These are phyloP conservation scores for Lasiosphaeria miniovina DNA, from an alignment of 495 filamentous ascomycete species.

Conservation along the genomic window DNA sequence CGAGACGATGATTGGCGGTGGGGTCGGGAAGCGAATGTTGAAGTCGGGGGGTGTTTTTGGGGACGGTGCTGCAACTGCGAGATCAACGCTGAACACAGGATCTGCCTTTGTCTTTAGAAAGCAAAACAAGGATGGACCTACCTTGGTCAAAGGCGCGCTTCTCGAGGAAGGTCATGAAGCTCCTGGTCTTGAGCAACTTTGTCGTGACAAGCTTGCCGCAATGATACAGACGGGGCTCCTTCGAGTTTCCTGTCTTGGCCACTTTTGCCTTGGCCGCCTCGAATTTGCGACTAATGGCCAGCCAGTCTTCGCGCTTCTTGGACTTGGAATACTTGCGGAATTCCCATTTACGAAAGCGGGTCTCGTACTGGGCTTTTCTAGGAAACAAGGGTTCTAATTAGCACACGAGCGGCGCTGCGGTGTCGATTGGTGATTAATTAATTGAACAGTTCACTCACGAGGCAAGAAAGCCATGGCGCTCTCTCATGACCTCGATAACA, in stretches of 20 bases:
- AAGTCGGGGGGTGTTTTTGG: constrained; percentile 2
- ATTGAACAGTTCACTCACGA: neutral
- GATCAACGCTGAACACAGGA: neutral
- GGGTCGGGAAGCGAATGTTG: neutral
- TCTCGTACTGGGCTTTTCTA: constrained; percentile 2
- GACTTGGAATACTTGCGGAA: constrained; percentile 1
- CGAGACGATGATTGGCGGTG: neutral
- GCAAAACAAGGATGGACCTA: neutral
- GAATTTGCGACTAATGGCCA: neutral
- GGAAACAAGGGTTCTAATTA: neutral
- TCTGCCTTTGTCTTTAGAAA: neutral
- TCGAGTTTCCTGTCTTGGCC: neutral
- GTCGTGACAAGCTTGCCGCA: neutral
- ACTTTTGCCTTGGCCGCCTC: neutral
- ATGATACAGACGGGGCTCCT: constrained; percentile 4
- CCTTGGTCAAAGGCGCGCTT: neutral
- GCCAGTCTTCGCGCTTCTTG: neutral
- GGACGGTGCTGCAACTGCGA: neutral
- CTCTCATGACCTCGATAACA: neutral
- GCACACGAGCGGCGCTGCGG: neutral
- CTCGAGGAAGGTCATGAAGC: neutral
- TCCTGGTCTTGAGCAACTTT: neutral
- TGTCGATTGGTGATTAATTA: neutral
- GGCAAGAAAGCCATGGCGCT: neutral
- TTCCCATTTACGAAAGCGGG: neutral